Percentiles rank a stretch among this genome's conserved stretches.
These are phyloP conservation scores for Zygosaccharomyces kombuchaensis DNA, from an alignment of 805 yeast species.

Conservation along the genomic window DNA sequence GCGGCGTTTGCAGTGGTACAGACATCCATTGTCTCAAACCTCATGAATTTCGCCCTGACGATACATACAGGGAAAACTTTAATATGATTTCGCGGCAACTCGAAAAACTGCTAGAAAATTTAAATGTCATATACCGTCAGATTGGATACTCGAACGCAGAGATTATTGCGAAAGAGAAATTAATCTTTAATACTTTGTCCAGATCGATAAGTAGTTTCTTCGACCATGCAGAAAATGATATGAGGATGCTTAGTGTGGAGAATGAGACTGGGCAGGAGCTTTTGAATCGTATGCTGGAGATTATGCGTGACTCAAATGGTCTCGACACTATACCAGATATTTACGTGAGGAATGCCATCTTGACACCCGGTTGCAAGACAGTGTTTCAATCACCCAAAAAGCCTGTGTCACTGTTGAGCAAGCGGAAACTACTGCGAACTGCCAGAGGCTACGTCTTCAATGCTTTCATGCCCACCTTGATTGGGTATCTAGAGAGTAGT, in stretches of 20 bases:
- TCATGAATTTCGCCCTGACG: slow-evolving; percentile 8
- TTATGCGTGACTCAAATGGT: slow-evolving; percentile 37
- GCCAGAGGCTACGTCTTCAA: slow-evolving; percentile 33
- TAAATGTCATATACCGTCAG: slow-evolving; percentile 45
- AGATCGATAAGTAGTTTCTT: slow-evolving; percentile 44
- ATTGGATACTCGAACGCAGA: slow-evolving; percentile 55
- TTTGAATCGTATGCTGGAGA: slow-evolving; percentile 32
- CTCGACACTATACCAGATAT: slow-evolving; percentile 40
- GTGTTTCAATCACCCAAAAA: slow-evolving; percentile 34
- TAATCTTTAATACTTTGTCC: slow-evolving; percentile 47
- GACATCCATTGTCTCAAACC: neutral
- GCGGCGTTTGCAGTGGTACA: neutral
- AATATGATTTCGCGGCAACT: slow-evolving; percentile 31
- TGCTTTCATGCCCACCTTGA: slow-evolving; percentile 31
- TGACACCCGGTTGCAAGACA: slow-evolving; percentile 21
- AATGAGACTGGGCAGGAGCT: slow-evolving; percentile 29
- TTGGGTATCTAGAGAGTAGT: slow-evolving; percentile 22
- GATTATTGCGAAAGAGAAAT: slow-evolving; percentile 44
- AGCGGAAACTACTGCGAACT: slow-evolving; percentile 31
- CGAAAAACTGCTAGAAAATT: slow-evolving; percentile 35
- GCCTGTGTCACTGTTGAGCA: slow-evolving; percentile 34
- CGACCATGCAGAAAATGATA: slow-evolving; percentile 37
- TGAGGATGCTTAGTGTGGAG: slow-evolving; percentile 29
- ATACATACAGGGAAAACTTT: slow-evolving; percentile 31
- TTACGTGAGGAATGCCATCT: slow-evolving; percentile 38